phyloP scores from a whole-genome alignment of 345 rosid species.

The Ailanthus altissimus region DNA sequence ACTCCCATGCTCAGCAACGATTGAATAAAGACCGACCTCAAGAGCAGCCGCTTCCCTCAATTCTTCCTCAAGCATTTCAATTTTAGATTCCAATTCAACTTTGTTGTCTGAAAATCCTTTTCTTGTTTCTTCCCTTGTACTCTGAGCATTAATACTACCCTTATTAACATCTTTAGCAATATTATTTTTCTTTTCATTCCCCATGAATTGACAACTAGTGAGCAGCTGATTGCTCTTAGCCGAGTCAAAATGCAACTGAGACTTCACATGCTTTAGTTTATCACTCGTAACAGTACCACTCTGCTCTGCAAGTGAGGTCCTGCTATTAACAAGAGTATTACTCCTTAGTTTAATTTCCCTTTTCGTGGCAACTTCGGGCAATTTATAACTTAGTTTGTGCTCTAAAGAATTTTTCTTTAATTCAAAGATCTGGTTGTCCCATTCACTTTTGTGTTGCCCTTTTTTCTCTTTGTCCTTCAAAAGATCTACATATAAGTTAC shows the following conservation, averaged over 20 bases:
- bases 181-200: conserved; percentile 32
- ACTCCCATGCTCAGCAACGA: conserved; percentile 91
- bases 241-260: conserved; percentile 53
- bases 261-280: conserved; percentile 56
- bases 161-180: conserved; percentile 20
- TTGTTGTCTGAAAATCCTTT: conserved; percentile 36
- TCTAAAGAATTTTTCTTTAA: conserved; percentile 41
- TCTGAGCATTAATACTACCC: conserved; percentile 16
- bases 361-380: conserved; percentile 43
- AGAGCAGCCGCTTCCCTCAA: conserved; percentile 85
- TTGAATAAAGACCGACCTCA: conserved; percentile 84
- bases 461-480: conserved; percentile 38
- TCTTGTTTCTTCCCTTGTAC: conserved; percentile 20
- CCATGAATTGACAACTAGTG: conserved; percentile 22
- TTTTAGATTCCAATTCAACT: conserved; percentile 46
- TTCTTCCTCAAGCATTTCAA: conserved; percentile 80
- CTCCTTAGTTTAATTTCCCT: conserved; percentile 60
- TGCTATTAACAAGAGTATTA: conserved; percentile 48
- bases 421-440: conserved; percentile 20
- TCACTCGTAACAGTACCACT: conserved; percentile 36
- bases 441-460: conserved; percentile 39
- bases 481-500: conserved; percentile 24
- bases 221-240: conserved; percentile 30
- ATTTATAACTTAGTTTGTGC: conserved; percentile 33
- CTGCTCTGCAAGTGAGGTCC: conserved; percentile 46